Evolutionary conservation across 1,139 yeast species (phyloP).

Genomic region (Suhomyces maxii): DNA sequence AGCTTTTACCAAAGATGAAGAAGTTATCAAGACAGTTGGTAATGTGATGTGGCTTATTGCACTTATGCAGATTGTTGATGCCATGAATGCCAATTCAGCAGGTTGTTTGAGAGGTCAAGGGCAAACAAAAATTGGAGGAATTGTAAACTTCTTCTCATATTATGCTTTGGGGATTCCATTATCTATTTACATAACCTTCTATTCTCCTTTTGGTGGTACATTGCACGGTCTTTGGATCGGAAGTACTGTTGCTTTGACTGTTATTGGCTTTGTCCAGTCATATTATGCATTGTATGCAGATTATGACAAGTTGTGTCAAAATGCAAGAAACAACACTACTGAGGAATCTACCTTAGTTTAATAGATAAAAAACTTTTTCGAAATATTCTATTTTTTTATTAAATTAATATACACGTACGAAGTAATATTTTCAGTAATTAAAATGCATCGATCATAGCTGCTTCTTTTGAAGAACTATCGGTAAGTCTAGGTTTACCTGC

Average conservation of each 20-base stretch:
- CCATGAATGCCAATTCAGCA: conserved; percentile 58
- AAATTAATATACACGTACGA: conserved; percentile 7
- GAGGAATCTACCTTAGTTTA: conserved; percentile 7
- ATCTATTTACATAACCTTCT: conserved; percentile 49
- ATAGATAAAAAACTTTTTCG: no score
- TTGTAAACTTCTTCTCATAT: conserved; percentile 52
- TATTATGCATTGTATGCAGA: conserved; percentile 44
- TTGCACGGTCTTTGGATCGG: conserved; percentile 59
- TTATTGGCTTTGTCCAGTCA: conserved; percentile 54
- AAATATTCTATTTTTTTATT: background rate
- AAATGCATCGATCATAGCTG: conserved; percentile 43
- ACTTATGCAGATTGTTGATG: conserved; percentile 56
- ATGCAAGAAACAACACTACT: conserved; percentile 41
- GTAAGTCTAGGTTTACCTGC: conserved; percentile 65
- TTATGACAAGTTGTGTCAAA: conserved; percentile 39
- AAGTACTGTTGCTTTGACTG: conserved; percentile 48
- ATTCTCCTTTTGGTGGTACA: conserved; percentile 42
- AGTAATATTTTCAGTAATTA: conserved; percentile 12
- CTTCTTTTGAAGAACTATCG: conserved; percentile 26
- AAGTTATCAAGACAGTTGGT: conserved; percentile 42
- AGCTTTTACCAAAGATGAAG: conserved; percentile 42
- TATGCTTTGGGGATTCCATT: conserved; percentile 56
- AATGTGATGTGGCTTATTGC: conserved; percentile 54
- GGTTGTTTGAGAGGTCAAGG: conserved; percentile 65
- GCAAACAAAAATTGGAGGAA: conserved; percentile 58